A percentile compares a stretch with the other conserved stretches of the same genome.
These are phyloP conservation scores for Cryptococcus jaspeensis DNA, from an alignment of 1,284 basidiomycete species.

Conservation along the genomic window DNA sequence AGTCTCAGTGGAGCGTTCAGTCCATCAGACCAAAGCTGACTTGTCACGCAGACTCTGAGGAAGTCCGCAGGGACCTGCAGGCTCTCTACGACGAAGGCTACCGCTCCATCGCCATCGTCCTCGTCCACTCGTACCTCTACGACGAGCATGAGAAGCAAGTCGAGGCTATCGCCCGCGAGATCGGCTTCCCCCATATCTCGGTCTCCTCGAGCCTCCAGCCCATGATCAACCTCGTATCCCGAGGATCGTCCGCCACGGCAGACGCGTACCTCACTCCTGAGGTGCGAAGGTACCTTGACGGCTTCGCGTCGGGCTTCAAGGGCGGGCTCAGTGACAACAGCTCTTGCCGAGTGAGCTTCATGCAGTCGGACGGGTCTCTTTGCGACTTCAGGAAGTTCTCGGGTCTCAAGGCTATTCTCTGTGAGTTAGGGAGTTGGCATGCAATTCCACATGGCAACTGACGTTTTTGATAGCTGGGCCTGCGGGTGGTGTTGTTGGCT, in stretches of 20 bases:
- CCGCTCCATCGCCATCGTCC: slow-evolving; percentile 35
- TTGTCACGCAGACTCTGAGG: slow-evolving; percentile 61
- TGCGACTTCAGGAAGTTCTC: slow-evolving; percentile 35
- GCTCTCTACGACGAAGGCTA: slow-evolving; percentile 37
- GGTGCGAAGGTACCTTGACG: slow-evolving; percentile 51
- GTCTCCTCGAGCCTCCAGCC: slow-evolving; percentile 38
- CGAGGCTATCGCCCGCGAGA: slow-evolving; percentile 32
- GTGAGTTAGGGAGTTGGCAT: slow-evolving; percentile 11
- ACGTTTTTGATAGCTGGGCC: slow-evolving; percentile 45
- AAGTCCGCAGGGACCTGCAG: slow-evolving; percentile 26
- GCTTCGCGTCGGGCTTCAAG: slow-evolving; percentile 52
- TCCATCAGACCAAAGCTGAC: slow-evolving; percentile 62
- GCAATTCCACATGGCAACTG: neutral
- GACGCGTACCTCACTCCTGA: slow-evolving; percentile 58
- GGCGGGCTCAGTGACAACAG: slow-evolving; percentile 41
- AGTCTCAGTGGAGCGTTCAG: neutral
- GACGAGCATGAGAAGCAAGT: slow-evolving; percentile 38
- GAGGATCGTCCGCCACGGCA: slow-evolving; percentile 55
- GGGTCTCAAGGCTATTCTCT: slow-evolving; percentile 39
- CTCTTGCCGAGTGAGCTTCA: slow-evolving; percentile 51
- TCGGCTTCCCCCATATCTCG: slow-evolving; percentile 46
- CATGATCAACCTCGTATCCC: slow-evolving; percentile 56
- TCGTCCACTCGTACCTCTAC: slow-evolving; percentile 42
- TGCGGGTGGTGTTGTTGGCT: slow-evolving; percentile 58
- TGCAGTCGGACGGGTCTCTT: slow-evolving; percentile 54